These are phyloP conservation scores for Rhynchospora pubera DNA, from an alignment of 176 grass and related monocot species.

Conservation along the genomic window DNA sequence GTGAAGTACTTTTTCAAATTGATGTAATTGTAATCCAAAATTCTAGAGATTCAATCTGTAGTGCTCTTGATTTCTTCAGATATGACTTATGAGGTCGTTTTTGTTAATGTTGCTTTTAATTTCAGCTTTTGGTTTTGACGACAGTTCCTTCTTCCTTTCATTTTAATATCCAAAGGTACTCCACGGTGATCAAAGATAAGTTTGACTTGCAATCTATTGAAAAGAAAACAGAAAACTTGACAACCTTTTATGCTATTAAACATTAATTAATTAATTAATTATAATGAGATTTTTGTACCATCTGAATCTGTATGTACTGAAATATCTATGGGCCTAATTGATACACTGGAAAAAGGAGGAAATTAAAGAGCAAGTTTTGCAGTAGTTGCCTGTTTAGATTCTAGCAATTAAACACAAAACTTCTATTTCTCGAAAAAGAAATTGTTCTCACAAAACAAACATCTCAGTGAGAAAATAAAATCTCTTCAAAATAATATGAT, in stretches of 20 bases:
- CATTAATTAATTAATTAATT: no score
- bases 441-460: not conserved
- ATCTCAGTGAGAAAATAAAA: not conserved
- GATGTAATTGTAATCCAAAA: not conserved
- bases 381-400: not conserved
- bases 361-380: not conserved
- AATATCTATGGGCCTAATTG: not conserved
- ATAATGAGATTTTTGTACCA: not conserved
- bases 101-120: not conserved
- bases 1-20: not conserved
- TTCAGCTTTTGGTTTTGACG: not conserved
- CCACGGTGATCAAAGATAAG: not conserved
- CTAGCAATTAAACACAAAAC: not conserved
- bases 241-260: not conserved
- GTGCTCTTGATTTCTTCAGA: not conserved
- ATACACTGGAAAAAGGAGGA: not conserved
- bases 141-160: not conserved
- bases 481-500: not conserved
- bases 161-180: not conserved
- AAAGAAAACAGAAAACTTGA: not conserved
- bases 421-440: not conserved
- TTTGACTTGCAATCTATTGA: not conserved
- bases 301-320: not conserved
- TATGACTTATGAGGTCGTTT: not conserved
- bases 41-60: not conserved